These are phyloP conservation scores for Asterella californica DNA, from an alignment of 225 moss, liverwort and hornwort genomes.

Conservation along the genomic window DNA sequence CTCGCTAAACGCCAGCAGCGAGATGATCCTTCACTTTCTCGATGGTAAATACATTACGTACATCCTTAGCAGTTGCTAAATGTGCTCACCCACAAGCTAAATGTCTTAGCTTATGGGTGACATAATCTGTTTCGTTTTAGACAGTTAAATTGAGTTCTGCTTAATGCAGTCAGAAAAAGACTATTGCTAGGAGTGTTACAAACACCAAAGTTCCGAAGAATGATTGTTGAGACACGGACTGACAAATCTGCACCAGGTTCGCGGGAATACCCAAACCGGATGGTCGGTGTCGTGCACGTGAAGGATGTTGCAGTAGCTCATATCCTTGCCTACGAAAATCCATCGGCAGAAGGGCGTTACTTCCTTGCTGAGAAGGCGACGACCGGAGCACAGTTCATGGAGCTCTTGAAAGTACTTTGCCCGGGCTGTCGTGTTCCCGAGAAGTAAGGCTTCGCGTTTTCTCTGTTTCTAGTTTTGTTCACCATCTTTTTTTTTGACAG, in stretches of 20 bases:
- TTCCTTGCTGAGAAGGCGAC: not conserved
- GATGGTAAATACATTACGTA: slow-evolving; percentile 31
- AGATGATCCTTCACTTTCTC: slow-evolving; percentile 38
- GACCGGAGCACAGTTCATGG: not conserved
- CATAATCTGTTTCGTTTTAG: not conserved
- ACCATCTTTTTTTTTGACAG: not conserved
- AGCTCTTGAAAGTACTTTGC: not conserved
- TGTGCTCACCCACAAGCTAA: no score
- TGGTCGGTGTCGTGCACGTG: slow-evolving; percentile 15
- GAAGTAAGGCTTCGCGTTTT: not conserved
- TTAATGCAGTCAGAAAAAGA: not conserved
- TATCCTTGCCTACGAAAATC: slow-evolving; percentile 26
- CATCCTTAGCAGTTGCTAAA: not conserved
- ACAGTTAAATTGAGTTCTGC: no score
- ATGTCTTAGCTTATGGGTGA: not conserved
- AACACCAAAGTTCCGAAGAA: not conserved
- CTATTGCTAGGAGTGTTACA: not conserved
- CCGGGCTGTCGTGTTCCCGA: not conserved
- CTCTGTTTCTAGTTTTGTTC: not conserved
- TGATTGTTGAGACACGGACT: slow-evolving; percentile 16
- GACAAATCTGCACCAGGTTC: not conserved
- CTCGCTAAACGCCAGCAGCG: slow-evolving; percentile 63
- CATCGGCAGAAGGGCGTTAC: slow-evolving; percentile 28
- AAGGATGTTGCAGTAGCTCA: slow-evolving; percentile 35
- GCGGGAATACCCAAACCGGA: not conserved